Conservation (phyloP, 345 rosid genomes). For the Anastatica hierochuntica region DNA sequence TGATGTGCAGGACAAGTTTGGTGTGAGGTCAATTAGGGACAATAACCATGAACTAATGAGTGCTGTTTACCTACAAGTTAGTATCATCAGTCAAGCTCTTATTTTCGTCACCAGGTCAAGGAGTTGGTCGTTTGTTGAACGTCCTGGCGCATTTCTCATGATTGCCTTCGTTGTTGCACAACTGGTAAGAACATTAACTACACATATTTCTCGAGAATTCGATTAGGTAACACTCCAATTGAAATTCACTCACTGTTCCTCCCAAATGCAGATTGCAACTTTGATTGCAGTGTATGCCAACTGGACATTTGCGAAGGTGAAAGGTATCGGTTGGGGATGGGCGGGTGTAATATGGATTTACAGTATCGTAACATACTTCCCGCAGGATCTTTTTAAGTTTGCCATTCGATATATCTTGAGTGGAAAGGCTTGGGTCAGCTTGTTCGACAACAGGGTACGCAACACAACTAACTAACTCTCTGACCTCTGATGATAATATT, state of each 20-base stretch:
- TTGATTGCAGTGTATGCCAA: conserved; percentile 45
- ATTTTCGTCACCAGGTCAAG: conserved; percentile 33
- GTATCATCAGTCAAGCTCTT: conserved; percentile 34
- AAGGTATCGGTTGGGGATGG: conserved; percentile 58
- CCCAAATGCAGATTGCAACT: conserved; percentile 45
- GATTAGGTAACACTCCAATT: not conserved
- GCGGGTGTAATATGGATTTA: conserved; percentile 81
- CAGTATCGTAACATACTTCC: conserved; percentile 64
- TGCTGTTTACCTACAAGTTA: conserved; percentile 56
- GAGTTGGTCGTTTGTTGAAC: conserved; percentile 32
- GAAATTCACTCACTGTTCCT: conserved; percentile 6
- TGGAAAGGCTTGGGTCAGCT: conserved; percentile 78
- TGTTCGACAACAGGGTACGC: conserved; percentile 71
- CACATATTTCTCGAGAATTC: not conserved
- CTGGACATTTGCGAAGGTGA: conserved; percentile 44
- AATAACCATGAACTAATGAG: conserved; percentile 33
- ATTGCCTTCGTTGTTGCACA: conserved; percentile 28
- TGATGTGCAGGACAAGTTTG: conserved; percentile 46
- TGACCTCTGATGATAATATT: not conserved
- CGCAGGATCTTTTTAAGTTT: conserved; percentile 77
- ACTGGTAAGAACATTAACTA: conserved; percentile 32
- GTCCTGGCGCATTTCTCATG: conserved; percentile 31
- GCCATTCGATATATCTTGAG: conserved; percentile 74
- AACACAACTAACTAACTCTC: not conserved
- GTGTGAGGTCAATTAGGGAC: conserved; percentile 35